Base-by-base conservation (phyloP, 208 protist species). In the Naegleria gruberi region DNA sequence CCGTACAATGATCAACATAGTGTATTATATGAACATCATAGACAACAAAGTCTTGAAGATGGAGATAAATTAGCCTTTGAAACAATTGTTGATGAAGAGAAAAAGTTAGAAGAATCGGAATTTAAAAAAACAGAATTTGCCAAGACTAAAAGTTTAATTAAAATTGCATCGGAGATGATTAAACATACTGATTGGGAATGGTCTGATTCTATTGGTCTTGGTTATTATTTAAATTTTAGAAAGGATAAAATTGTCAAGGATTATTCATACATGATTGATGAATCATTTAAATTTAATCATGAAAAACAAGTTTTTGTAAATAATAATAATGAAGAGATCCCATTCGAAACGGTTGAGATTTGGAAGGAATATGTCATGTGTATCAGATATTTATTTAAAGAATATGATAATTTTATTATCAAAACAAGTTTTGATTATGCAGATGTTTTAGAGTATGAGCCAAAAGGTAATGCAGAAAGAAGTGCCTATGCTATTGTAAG, bases 211-310 rank as follows among this genome's bases (percentile, higher is more conserved):
- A 77, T 77, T 8, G 65, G 65, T 12, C 34, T 77, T 12, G 65
- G 30, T 37, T 77, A 77, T 77, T 77, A 77, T 77, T 77, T 77
- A 37, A 77, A 77, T 77, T 77, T 77, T 77, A 77, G 30, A 77
- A 77, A 77, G n/a, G 65, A 77, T 37, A 37, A 77, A 77, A 77
- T 37, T n/a, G 30, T 37, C 0, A 19, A n/a, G 10, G 65, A 77
- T 77, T 77, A 37, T 77, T 77, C 17, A 37, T n/a, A 30, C 34
- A 8, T 77, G 17, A 77, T 30, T 15, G 30, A 77, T 77, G 65
- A 77, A 77, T 19, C 65, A 7, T 77, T 77, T 37, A 30, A 77
- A 77, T 77, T 37, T n/a, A 77, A 77, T 77, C 8, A 7, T 8
- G 30, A 77, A 15, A 77, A 77, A n/a, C 10, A n/a, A 37, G 26